phyloP scores from a whole-genome alignment of 2,329 filamentous ascomycete species.

The Fusarium mexicanum region DNA sequence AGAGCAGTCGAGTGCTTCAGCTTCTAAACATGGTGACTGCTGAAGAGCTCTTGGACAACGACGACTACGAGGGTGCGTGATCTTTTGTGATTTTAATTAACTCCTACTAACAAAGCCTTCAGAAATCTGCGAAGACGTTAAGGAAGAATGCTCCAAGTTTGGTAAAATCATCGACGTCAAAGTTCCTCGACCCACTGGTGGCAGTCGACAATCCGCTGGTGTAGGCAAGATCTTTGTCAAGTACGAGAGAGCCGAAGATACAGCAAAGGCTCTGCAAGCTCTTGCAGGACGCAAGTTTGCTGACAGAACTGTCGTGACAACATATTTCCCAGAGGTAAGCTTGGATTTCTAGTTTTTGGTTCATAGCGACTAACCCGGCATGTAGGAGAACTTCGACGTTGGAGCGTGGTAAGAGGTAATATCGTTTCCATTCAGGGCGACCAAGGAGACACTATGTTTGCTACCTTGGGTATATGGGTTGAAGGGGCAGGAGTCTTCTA shows the following conservation, averaged over 20 bases:
- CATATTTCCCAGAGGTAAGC: slow-evolving; percentile 91
- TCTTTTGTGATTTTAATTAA: background rate
- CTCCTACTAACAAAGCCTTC: slow-evolving; percentile 47
- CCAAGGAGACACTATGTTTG: background rate
- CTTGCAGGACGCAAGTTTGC: slow-evolving; percentile 96
- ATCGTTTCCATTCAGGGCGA: background rate
- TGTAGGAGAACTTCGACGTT: slow-evolving; percentile 91
- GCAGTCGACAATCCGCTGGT: slow-evolving; percentile 83
- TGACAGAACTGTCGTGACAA: slow-evolving; percentile 94
- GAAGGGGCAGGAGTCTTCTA: slow-evolving; percentile 32
- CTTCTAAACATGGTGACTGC: slow-evolving; percentile 98
- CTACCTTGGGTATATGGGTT: slow-evolving; percentile 32
- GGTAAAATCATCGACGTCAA: slow-evolving; percentile 89
- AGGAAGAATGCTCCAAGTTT: slow-evolving; percentile 92
- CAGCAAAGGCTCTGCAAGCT: slow-evolving; percentile 86
- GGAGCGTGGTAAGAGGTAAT: slow-evolving; percentile 75
- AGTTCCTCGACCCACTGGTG: slow-evolving; percentile 86
- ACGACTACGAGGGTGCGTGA: slow-evolving; percentile 88
- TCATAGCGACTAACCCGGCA: slow-evolving; percentile 45
- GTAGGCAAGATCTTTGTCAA: slow-evolving; percentile 99
- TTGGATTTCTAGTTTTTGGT: background rate
- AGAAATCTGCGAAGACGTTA: slow-evolving; percentile 98
- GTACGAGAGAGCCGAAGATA: slow-evolving; percentile 80
- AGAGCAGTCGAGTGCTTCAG: slow-evolving; percentile 86
- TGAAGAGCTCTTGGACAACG: slow-evolving; percentile 91